These are phyloP conservation scores for Xylogone sp. DNA, from an alignment of 2,329 filamentous ascomycete species.

Conservation along the genomic window DNA sequence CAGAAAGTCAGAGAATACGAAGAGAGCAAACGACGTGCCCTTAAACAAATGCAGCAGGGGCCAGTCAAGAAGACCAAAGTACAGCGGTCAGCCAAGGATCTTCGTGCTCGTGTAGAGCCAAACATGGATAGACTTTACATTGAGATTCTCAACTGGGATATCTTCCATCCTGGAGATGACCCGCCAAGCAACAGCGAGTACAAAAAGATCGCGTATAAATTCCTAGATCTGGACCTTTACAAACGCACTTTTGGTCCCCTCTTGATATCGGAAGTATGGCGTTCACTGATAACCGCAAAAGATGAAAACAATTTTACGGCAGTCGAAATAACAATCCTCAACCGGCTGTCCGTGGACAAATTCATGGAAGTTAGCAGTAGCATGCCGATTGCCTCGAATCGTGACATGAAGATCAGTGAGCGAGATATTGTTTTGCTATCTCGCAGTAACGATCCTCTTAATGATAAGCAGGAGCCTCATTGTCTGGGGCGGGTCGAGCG, in stretches of 20 bases:
- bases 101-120: slow-evolving; percentile 87
- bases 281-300: slow-evolving; percentile 83
- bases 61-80: slow-evolving; percentile 84
- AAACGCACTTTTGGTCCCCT: slow-evolving; percentile 88
- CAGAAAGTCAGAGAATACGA: slow-evolving; percentile 37
- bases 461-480: slow-evolving; percentile 62
- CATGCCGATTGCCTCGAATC: slow-evolving; percentile 67
- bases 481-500: slow-evolving; percentile 83
- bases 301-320: slow-evolving; percentile 78
- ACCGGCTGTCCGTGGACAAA: slow-evolving; percentile 84
- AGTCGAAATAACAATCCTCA: slow-evolving; percentile 84
- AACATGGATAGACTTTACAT: slow-evolving; percentile 83
- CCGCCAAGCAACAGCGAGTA: slow-evolving; percentile 76
- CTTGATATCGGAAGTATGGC: slow-evolving; percentile 91
- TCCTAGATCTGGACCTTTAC: slow-evolving; percentile 73
- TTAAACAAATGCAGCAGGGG: slow-evolving; percentile 53
- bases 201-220: slow-evolving; percentile 72
- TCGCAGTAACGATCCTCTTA: slow-evolving; percentile 66
- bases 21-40: slow-evolving; percentile 39
- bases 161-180: slow-evolving; percentile 83
- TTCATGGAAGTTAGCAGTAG: slow-evolving; percentile 89
- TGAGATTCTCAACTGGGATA: slow-evolving; percentile 88
- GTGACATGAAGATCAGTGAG: slow-evolving; percentile 70
- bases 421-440: slow-evolving; percentile 89
- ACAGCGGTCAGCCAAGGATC: slow-evolving; percentile 81